A percentile compares a stretch with the other conserved stretches of the same genome.
These are phyloP conservation scores for Cicer arietinum DNA, from an alignment of 306 rosid genomes.

Conservation along the genomic window DNA sequence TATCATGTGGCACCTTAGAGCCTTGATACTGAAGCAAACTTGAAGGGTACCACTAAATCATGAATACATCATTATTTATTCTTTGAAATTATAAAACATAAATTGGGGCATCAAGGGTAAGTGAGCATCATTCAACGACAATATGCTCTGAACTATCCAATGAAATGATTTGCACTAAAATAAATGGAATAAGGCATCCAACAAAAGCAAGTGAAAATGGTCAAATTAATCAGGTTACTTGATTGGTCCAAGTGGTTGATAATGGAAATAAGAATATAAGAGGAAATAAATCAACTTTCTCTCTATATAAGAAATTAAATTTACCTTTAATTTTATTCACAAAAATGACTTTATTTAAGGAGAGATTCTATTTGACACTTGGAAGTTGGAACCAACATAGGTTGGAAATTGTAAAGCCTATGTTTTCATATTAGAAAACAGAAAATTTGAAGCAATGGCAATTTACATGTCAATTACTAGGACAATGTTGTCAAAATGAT, in stretches of 20 bases:
- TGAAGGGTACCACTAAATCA: background rate
- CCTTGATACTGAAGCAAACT: background rate
- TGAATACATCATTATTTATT: background rate
- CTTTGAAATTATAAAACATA: background rate
- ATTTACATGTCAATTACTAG: conserved; percentile 53
- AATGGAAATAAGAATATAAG: background rate
- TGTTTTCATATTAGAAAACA: conserved; percentile 24
- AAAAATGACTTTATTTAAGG: background rate
- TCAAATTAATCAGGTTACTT: no score
- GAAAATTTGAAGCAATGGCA: conserved; percentile 49
- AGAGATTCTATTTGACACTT: conserved; percentile 19
- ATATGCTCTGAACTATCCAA: background rate
- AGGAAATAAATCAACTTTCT: background rate
- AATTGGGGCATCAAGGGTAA: background rate
- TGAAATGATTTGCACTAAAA: background rate
- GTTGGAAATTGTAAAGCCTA: conserved; percentile 34
- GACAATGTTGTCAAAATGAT: conserved; percentile 36
- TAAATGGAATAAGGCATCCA: conserved; percentile 8
- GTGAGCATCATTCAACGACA: background rate
- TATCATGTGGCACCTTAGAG: background rate
- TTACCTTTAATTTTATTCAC: background rate
- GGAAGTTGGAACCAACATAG: conserved; percentile 12
- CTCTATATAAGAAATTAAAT: background rate
- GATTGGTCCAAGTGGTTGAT: conserved; percentile 5
- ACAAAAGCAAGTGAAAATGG: conserved; percentile 4